Evolutionary conservation across 2,329 filamentous ascomycete genomes (phyloP).

Genomic region (Penicillium sp.): DNA sequence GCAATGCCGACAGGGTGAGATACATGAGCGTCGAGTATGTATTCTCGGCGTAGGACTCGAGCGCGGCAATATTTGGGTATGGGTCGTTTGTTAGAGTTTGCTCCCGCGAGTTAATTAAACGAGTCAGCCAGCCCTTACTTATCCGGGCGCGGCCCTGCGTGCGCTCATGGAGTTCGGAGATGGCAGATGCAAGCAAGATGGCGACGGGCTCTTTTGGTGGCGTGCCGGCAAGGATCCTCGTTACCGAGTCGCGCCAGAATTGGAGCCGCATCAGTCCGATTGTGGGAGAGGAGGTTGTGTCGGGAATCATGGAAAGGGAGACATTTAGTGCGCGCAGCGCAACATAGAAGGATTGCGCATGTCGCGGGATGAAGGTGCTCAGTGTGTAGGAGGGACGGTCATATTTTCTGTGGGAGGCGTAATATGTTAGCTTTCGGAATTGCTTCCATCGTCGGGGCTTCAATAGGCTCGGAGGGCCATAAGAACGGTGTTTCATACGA

Average conservation of each 20-base stretch:
- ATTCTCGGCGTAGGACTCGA: constrained; percentile 87
- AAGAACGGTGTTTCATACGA: constrained; percentile 32
- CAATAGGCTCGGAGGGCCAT: not conserved
- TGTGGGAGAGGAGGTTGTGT: constrained; percentile 76
- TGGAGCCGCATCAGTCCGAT: constrained; percentile 84
- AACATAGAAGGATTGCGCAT: constrained; percentile 72
- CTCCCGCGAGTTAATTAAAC: constrained; percentile 72
- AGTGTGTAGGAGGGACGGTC: constrained; percentile 84
- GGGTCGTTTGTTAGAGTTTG: constrained; percentile 75
- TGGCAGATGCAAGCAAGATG: constrained; percentile 65
- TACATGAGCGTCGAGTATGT: constrained; percentile 93
- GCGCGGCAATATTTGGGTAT: constrained; percentile 60
- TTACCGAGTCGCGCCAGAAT: constrained; percentile 84
- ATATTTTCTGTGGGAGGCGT: constrained; percentile 54
- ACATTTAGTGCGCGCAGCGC: constrained; percentile 87
- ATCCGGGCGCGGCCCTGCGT: constrained; percentile 43
- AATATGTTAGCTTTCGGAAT: not conserved
- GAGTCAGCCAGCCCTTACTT: constrained; percentile 64
- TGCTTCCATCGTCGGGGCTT: not conserved
- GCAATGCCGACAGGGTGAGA: constrained; percentile 68
- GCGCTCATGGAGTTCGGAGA: constrained; percentile 48
- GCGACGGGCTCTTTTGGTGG: constrained; percentile 89
- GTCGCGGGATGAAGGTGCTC: constrained; percentile 69
- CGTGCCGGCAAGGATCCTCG: constrained; percentile 63
- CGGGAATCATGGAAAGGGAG: constrained; percentile 80